These are phyloP conservation scores for Geotrichum phurueaensis DNA, from an alignment of 1,139 yeast genomes.

Conservation along the genomic window DNA sequence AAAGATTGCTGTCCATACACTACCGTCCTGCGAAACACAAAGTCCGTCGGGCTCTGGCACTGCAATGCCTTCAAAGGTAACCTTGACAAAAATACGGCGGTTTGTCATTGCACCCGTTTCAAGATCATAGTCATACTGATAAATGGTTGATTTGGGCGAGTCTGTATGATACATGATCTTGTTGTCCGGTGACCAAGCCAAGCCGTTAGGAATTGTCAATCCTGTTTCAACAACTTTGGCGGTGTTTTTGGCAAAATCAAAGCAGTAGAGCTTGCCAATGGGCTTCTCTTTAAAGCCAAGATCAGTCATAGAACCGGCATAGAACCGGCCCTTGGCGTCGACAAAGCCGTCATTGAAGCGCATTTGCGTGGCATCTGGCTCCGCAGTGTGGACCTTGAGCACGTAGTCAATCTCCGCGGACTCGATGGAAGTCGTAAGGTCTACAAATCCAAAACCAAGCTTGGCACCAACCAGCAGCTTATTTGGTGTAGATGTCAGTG, in stretches of 20 bases:
- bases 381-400: slow-evolving; percentile 18
- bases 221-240: slow-evolving; percentile 18
- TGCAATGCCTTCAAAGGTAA: slow-evolving; percentile 11
- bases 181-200: slow-evolving; percentile 56
- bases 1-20: slow-evolving; percentile 66
- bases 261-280: slow-evolving; percentile 36
- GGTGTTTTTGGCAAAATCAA: slow-evolving; percentile 27
- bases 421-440: slow-evolving; percentile 24
- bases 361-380: slow-evolving; percentile 8
- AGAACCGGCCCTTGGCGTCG: slow-evolving; percentile 35
- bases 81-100: slow-evolving; percentile 35
- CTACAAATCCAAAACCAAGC: slow-evolving; percentile 31
- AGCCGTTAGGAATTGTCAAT: slow-evolving; percentile 49
- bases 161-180: slow-evolving; percentile 65
- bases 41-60: slow-evolving; percentile 66
- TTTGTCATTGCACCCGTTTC: slow-evolving; percentile 44
- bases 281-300: slow-evolving; percentile 22
- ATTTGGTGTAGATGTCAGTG: slow-evolving; percentile 30
- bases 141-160: slow-evolving; percentile 53
- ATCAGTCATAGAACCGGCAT: slow-evolving; percentile 32
- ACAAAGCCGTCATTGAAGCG: slow-evolving; percentile 36
- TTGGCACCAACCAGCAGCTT: slow-evolving; percentile 30
- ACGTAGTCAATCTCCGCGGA: slow-evolving; percentile 19
- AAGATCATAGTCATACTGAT: slow-evolving; percentile 54
- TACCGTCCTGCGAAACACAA: slow-evolving; percentile 54